Percentiles rank a stretch among this genome's conserved stretches.
Evolutionary conservation across 768 basidiomycete species (phyloP).

Genomic region (Dendrothele bispora): DNA sequence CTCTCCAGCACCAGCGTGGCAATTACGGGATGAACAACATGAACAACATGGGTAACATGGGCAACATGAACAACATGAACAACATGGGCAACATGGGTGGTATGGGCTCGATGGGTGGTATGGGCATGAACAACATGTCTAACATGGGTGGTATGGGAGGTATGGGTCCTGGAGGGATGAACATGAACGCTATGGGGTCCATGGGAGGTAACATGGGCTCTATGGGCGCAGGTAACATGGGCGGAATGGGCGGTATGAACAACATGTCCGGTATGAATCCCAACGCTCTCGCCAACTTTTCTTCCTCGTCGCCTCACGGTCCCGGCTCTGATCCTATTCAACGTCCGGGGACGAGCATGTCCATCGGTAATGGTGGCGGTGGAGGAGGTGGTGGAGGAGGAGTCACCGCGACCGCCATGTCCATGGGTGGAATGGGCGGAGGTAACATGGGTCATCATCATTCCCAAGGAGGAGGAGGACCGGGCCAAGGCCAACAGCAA

Average conservation of each 20-base stretch:
- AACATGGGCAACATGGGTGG: slow-evolving; percentile 1
- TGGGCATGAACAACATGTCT: slow-evolving; percentile 6
- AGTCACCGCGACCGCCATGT: too few relatives aligned
- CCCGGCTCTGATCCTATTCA: background rate
- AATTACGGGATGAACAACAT: slow-evolving; percentile 6
- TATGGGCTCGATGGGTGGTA: background rate
- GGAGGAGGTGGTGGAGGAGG: background rate
- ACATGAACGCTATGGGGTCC: slow-evolving; percentile 6
- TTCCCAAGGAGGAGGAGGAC: background rate
- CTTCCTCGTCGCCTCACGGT: background rate
- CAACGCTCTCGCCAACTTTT: background rate
- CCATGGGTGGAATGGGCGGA: slow-evolving; percentile 3
- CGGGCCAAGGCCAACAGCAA: background rate
- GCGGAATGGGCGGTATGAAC: too few relatives aligned
- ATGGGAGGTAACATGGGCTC: background rate
- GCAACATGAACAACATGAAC: slow-evolving; percentile 10
- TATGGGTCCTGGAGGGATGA: too few relatives aligned
- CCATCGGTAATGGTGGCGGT: background rate
- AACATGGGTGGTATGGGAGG: background rate
- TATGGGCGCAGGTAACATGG: background rate
- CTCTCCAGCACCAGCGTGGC: slow-evolving; percentile 1
- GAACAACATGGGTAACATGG: slow-evolving; percentile 7
- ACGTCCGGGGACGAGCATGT: background rate
- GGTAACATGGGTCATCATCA: background rate
- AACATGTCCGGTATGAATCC: too few relatives aligned